Evolutionary conservation across 257 asterid species (phyloP).

Genomic region (Gardenia jasminoides): DNA sequence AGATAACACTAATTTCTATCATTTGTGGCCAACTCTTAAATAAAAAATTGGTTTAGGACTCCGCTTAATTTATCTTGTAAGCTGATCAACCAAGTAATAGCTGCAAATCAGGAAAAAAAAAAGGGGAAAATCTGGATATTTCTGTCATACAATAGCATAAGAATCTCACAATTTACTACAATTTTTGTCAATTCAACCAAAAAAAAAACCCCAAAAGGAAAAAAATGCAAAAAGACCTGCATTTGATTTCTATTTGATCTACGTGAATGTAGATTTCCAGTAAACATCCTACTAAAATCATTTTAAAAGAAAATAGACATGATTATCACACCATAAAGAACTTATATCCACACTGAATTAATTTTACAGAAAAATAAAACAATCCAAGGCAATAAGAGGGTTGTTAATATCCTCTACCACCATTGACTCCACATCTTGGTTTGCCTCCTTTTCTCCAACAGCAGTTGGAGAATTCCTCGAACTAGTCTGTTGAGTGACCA

Average conservation of each 20-base stretch:
- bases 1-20: too few relatives aligned
- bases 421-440: conserved; percentile 37
- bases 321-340: background rate
- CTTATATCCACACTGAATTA: background rate
- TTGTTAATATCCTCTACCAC: conserved; percentile 61
- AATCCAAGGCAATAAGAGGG: conserved; percentile 80
- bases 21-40: too few relatives aligned
- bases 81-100: too few relatives aligned
- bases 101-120: too few relatives aligned
- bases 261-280: conserved; percentile 2
- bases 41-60: too few relatives aligned
- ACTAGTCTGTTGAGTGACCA: conserved; percentile 22
- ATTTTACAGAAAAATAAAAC: conserved; percentile 63
- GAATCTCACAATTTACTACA: background rate
- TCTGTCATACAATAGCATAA: background rate
- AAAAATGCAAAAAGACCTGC: background rate
- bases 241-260: background rate
- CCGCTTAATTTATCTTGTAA: too few relatives aligned
- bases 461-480: conserved; percentile 34
- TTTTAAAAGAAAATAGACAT: background rate
- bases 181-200: background rate
- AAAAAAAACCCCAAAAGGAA: too few relatives aligned
- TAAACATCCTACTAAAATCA: background rate
- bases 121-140: too few relatives aligned
- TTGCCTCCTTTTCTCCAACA: conserved; percentile 23